Evolutionary conservation across 805 yeast genomes (phyloP), one percentile per base, ranked within the genome.

Genomic region (Starmera caribaea): DNA sequence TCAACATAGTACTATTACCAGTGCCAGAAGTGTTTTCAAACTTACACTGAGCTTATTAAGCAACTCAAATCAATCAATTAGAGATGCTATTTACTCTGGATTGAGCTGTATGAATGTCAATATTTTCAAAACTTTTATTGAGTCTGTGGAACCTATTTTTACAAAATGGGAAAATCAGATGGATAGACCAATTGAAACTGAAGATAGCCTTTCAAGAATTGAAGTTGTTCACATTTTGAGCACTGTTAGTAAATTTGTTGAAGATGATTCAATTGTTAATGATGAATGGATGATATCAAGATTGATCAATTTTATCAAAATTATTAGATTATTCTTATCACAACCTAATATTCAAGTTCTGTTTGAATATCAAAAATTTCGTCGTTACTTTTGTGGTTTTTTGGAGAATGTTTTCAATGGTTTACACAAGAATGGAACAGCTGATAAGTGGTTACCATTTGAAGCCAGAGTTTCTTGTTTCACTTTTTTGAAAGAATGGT

Each of bases 81-180:
- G 85, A 44, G 96, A 89, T 46, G 92, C 97, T 0, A 78, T 89
- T 13, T 87, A 88, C n/a, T 65, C 81, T 2, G 97, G 97, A 0
- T 60, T 94, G 39, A 81, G 95, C 46, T 86, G 94, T 45, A 76
- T 89, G 58, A 92, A 92, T 57, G 79, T 89, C 43, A 92, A 92
- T 58, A 86, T 89, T 13, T 88, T 86, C 67, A 76, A 73, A 46
- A 80, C 95, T 0, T 72, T 90, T 38, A 61, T 90, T 28, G 95
- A 88, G 49, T 81, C 81, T 41, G 64, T 86, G 11, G 86, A 83
- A 11, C 68, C 76, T 1, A 69, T 74, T 3, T 59, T 85, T 39
- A 67, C 65, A 8, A 70, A 68, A 8, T 73, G 85, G 84, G 63
- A 66, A 38, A 67, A 72, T 58, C 74, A 71, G 11, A 48, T 63